phyloP scores from a whole-genome alignment of 78 protist genomes.

The Chrysochromulina tobinii region DNA sequence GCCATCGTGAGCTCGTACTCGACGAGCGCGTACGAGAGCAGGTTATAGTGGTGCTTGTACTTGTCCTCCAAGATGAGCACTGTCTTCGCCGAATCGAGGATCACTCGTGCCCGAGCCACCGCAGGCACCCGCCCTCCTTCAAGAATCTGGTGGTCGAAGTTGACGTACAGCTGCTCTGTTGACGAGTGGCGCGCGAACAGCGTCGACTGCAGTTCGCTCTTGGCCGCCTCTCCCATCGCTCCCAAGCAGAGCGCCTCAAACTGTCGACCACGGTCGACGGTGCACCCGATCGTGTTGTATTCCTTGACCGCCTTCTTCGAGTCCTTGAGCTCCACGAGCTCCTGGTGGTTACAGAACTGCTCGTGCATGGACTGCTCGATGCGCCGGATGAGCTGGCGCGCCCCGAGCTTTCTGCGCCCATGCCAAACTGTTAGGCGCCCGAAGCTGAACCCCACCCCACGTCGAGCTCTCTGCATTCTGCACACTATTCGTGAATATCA shows the following conservation, averaged over 20 bases:
- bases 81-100: conserved; percentile 29
- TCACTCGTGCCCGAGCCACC: conserved; percentile 36
- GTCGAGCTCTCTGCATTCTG: no score
- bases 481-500: no score
- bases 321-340: conserved; percentile 54
- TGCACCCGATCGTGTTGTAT: conserved; percentile 65
- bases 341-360: conserved; percentile 43
- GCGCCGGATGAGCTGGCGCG: conserved; percentile 66
- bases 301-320: conserved; percentile 59
- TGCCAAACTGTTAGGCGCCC: no score
- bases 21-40: conserved; percentile 5
- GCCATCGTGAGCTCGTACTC: conserved; percentile 40
- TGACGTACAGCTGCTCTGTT: conserved; percentile 30
- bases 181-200: conserved; percentile 42
- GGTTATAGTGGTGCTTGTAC: conserved; percentile 25
- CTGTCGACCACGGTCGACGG: background rate
- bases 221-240: background rate
- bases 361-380: conserved; percentile 72
- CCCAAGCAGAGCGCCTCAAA: conserved; percentile 47
- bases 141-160: conserved; percentile 61
- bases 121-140: conserved; percentile 58
- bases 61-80: conserved; percentile 32
- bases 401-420: conserved; percentile 36
- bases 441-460: no score
- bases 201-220: conserved; percentile 51